Conservation (phyloP, 108 stramenopile genomes). For the Discostella pseudostelligera region DNA sequence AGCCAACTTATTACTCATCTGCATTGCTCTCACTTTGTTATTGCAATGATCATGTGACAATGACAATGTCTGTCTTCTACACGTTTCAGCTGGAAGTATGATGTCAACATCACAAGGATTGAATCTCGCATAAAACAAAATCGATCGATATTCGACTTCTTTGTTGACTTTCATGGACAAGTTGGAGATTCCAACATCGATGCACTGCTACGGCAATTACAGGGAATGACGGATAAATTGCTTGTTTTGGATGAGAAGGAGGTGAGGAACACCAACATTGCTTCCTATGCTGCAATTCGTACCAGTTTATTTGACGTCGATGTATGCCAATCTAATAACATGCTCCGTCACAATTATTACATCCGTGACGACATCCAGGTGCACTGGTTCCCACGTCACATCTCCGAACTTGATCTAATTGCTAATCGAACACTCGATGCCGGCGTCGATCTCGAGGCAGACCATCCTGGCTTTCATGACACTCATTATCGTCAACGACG, state of each 20-base stretch:
- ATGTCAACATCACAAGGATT: slow-evolving; percentile 88
- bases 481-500: slow-evolving; percentile 80
- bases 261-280: slow-evolving; percentile 23
- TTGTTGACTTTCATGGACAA: slow-evolving; percentile 76
- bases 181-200: slow-evolving; percentile 58
- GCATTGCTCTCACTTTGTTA: too few relatives aligned
- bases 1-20: too few relatives aligned
- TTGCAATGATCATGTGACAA: neutral
- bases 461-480: slow-evolving; percentile 94
- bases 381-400: slow-evolving; percentile 92
- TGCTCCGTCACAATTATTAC: neutral
- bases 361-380: slow-evolving; percentile 24
- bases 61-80: too few relatives aligned
- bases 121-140: slow-evolving; percentile 72
- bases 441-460: slow-evolving; percentile 73
- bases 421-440: slow-evolving; percentile 89
- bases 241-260: slow-evolving; percentile 86
- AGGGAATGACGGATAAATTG: slow-evolving; percentile 60
- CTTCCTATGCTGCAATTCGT: too few relatives aligned
- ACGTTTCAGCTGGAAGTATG: slow-evolving; percentile 76
- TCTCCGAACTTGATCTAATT: slow-evolving; percentile 88
- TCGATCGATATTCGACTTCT: slow-evolving; percentile 70
- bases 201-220: slow-evolving; percentile 53
- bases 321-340: too few relatives aligned
- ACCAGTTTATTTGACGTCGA: too few relatives aligned